Conservation (phyloP, 2,329 filamentous ascomycete species). For the Aspergillus neoniger region DNA sequence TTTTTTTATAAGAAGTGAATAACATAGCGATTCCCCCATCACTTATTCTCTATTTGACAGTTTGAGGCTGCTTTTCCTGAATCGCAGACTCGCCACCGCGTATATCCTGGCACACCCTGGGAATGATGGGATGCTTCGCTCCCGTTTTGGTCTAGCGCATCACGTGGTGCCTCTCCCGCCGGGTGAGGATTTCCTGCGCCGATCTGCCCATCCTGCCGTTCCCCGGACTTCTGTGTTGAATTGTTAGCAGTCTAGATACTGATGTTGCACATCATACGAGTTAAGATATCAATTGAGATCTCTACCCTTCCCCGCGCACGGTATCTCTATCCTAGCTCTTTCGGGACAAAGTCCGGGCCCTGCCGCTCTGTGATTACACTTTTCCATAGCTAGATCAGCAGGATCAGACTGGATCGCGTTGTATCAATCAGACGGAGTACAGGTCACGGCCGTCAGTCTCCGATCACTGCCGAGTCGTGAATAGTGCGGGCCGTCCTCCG, state of each 20-base stretch:
- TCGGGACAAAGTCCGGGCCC: too few relatives aligned
- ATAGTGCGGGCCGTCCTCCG: not conserved
- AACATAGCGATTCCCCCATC: too few relatives aligned
- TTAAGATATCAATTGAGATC: not conserved
- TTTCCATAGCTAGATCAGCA: not conserved
- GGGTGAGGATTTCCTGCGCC: slow-evolving; percentile 12
- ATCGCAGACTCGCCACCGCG: slow-evolving; percentile 18
- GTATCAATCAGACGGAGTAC: not conserved
- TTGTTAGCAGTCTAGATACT: not conserved
- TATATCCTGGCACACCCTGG: slow-evolving; percentile 30
- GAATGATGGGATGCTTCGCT: slow-evolving; percentile 13
- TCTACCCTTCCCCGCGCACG: not conserved
- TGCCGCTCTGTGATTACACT: not conserved
- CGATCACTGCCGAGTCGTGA: not conserved
- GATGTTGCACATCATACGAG: not conserved
- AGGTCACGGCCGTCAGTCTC: not conserved
- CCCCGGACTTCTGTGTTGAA: slow-evolving; percentile 6
- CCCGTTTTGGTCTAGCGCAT: slow-evolving; percentile 22
- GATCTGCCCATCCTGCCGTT: slow-evolving; percentile 13
- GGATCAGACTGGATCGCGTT: not conserved
- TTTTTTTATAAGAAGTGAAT: too few relatives aligned
- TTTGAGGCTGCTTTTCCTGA: slow-evolving; percentile 5
- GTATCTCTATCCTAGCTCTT: too few relatives aligned
- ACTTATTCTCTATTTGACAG: not conserved
- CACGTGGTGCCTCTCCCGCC: slow-evolving; percentile 26